Evolutionary conservation across 2,329 filamentous ascomycete species (phyloP), one percentile per base, ranked within the genome.

Genomic region (Verticillium tricorpus): DNA sequence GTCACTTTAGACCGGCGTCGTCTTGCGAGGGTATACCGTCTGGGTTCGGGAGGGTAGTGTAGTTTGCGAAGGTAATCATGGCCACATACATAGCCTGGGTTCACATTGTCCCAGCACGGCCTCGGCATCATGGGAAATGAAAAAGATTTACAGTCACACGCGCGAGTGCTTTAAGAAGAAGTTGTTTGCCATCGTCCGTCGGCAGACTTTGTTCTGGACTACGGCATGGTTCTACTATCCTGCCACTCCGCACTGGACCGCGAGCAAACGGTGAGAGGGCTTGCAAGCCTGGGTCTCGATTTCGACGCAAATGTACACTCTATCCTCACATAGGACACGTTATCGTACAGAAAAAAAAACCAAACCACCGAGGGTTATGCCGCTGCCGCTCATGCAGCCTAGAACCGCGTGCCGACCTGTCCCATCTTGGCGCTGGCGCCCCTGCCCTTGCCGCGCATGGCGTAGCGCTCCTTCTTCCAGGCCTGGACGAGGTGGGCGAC

Each of bases 401-500:
- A 63, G 37, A 65, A 65, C 52, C 64, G 56, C 39, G 62, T 55
- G 15, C 64, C 64, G 5, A 62, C 12, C 45, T 52, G 45, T 9
- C 45, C 45, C 15, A n/a, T 58, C 34, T 45, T 45, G 35, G 34
- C 37, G 12, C 35, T 56, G 40, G 35, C 22, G 19, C 56, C 55
- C 59, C 54, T 62, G 54, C 60, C 64, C 60, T 57, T 67, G 40
- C 55, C 60, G 50, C 77, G 70, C 65, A 78, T 70, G 28, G 76
- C 71, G 62, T 74, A 74, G 62, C 77, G 72, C 72, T 80, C 77
- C 74, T 77, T 78, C 73, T 77, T 79, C 78, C 78, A 80, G 12
- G 77, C 76, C 66, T 74, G 74, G 62, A 96, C 92, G 70, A 94
- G 82, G 67, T 90, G 87, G 74, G 96, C 91, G 66, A 97, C 91